Evolutionary conservation across 2,329 filamentous ascomycete species (phyloP).

Genomic region (Aspergillus fructus): DNA sequence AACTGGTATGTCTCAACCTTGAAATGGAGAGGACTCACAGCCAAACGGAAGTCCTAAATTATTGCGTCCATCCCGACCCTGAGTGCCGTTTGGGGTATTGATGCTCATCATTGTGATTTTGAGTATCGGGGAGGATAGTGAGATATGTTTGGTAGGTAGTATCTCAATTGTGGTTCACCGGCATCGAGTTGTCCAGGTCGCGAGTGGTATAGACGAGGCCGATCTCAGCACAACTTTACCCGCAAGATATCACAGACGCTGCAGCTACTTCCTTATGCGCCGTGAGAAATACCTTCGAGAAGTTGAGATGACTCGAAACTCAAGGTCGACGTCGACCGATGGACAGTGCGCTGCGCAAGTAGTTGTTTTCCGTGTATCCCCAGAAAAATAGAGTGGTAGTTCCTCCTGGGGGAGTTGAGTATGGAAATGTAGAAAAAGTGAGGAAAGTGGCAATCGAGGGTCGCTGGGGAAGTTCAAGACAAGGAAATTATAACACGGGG

Average conservation of each 20-base stretch:
- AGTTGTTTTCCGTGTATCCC: conserved; percentile 2
- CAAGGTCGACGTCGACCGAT: conserved; percentile 14
- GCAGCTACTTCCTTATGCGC: background rate
- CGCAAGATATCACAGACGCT: conserved; percentile 1
- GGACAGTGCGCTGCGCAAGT: conserved; percentile 9
- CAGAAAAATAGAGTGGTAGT: background rate
- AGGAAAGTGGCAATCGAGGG: background rate
- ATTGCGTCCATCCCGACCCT: conserved; percentile 42
- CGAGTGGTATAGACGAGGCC: conserved; percentile 23
- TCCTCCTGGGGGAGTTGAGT: background rate
- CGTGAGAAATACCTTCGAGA: background rate
- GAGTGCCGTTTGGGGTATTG: conserved; percentile 31
- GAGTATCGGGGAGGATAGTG: conserved; percentile 1
- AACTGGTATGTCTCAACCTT: background rate
- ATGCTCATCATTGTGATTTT: conserved; percentile 22
- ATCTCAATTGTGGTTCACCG: conserved; percentile 11
- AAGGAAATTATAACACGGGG: conserved; percentile 15
- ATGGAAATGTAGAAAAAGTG: background rate
- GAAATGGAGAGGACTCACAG: conserved; percentile 53
- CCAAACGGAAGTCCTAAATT: conserved; percentile 64
- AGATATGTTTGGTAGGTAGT: background rate
- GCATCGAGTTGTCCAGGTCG: conserved; percentile 22
- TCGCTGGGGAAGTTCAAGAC: conserved; percentile 8
- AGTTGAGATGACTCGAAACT: background rate
- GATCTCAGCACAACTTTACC: conserved; percentile 30